phyloP scores from a whole-genome alignment of 1,284 basidiomycete species.

The Tylopilus orsonianus region DNA sequence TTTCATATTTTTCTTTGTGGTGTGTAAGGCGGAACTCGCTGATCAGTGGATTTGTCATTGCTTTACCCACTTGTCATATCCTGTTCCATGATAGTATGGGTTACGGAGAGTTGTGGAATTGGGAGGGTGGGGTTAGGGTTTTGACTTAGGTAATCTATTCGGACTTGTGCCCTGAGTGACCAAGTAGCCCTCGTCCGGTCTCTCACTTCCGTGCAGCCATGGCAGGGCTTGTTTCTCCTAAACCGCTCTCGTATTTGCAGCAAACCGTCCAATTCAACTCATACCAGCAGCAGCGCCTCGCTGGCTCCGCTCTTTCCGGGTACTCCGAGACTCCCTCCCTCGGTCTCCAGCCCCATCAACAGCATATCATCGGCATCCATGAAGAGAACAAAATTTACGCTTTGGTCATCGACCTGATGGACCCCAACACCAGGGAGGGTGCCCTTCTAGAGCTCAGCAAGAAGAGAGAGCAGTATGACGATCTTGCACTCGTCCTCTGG shows the following conservation, averaged over 20 bases:
- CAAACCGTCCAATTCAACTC: conserved; percentile 50
- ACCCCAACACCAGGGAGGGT: conserved; percentile 77
- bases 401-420: conserved; percentile 81
- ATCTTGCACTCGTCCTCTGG: conserved; percentile 97
- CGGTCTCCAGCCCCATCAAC: conserved; percentile 51
- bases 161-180: not conserved
- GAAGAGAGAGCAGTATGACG: conserved; percentile 99
- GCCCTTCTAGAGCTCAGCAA: conserved; percentile 96
- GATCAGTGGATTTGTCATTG: too few species aligned
- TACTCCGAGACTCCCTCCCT: conserved; percentile 57
- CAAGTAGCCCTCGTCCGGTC: conserved; percentile 5
- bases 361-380: conserved; percentile 38
- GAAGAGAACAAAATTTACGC: conserved; percentile 84
- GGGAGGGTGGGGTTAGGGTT: conserved; percentile 34
- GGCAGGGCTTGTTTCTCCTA: conserved; percentile 60
- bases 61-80: too few species aligned
- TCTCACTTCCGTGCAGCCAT: conserved; percentile 38
- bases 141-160: conserved; percentile 25
- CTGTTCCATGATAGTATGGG: too few species aligned
- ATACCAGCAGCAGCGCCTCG: conserved; percentile 44
- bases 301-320: conserved; percentile 28
- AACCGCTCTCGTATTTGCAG: conserved; percentile 63
- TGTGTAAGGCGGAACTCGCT: too few species aligned
- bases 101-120: too few species aligned
- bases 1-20: too few species aligned